Evolutionary conservation across 2,329 filamentous ascomycete genomes (phyloP).

Genomic region (Dothideomycetes sp.): DNA sequence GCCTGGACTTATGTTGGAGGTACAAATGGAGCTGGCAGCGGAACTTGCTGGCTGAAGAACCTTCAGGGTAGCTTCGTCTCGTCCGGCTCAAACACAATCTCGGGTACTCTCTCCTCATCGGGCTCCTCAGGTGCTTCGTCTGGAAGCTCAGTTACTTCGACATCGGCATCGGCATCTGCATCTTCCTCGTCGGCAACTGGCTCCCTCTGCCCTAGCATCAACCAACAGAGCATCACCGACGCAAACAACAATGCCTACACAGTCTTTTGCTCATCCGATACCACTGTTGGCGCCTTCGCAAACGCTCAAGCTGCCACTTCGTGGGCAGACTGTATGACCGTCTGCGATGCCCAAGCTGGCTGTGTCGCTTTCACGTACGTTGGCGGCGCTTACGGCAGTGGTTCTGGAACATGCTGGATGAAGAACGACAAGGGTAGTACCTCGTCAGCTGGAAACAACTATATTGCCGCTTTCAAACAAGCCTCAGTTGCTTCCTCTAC

Average conservation of each 20-base stretch:
- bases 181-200: constrained; percentile 14
- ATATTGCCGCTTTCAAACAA: constrained; percentile 12
- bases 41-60: constrained; percentile 13
- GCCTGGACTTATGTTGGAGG: constrained; percentile 16
- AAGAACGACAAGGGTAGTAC: constrained; percentile 12
- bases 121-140: not conserved
- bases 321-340: constrained; percentile 15
- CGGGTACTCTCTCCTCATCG: constrained; percentile 1
- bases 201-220: not conserved
- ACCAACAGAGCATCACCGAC: constrained; percentile 2
- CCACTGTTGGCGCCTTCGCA: constrained; percentile 9
- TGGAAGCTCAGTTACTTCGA: not conserved
- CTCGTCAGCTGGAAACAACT: constrained; percentile 6
- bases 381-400: constrained; percentile 9
- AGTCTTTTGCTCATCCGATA: constrained; percentile 11
- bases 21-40: constrained; percentile 1
- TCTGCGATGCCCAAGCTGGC: constrained; percentile 14
- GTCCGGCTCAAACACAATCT: constrained; percentile 9
- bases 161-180: constrained; percentile 12
- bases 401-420: constrained; percentile 14
- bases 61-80: constrained; percentile 1
- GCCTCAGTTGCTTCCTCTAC: too few relatives aligned
- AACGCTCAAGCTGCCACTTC: constrained; percentile 6
- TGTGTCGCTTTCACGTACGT: constrained; percentile 17
- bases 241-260: constrained; percentile 12